A percentile compares a stretch with the other conserved stretches of the same genome.
These are phyloP conservation scores for Fusarium metavorans DNA, from an alignment of 2,329 filamentous ascomycete species.

Conservation along the genomic window DNA sequence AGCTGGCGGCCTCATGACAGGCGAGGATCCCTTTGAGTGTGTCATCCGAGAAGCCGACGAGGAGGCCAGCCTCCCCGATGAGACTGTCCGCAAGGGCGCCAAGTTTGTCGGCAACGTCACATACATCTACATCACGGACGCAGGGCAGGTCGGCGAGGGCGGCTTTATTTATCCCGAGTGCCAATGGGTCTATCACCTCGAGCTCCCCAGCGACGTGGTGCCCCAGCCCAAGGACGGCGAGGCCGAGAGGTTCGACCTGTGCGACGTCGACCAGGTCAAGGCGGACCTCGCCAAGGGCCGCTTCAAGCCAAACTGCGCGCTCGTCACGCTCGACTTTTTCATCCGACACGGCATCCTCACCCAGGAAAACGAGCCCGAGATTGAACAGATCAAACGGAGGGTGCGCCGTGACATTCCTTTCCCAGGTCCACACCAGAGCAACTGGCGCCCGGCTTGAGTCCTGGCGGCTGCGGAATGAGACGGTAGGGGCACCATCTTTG, in stretches of 20 bases:
- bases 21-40: conserved; percentile 83
- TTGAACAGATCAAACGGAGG: conserved; percentile 78
- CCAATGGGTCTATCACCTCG: conserved; percentile 92
- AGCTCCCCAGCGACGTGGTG: conserved; percentile 74
- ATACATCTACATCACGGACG: conserved; percentile 85
- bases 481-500: conserved; percentile 1
- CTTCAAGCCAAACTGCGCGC: conserved; percentile 94
- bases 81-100: conserved; percentile 72
- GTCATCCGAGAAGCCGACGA: conserved; percentile 88
- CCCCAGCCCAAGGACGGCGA: conserved; percentile 88
- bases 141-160: conserved; percentile 81
- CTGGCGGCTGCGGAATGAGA: neutral
- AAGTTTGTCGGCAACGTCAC: conserved; percentile 77
- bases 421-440: conserved; percentile 71
- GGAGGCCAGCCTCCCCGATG: conserved; percentile 83
- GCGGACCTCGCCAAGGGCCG: conserved; percentile 75
- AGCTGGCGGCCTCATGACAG: conserved; percentile 81
- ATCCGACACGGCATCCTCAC: conserved; percentile 86
- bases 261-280: conserved; percentile 81
- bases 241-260: conserved; percentile 85
- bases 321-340: conserved; percentile 91
- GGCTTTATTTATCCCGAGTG: conserved; percentile 89
- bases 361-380: conserved; percentile 81
- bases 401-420: conserved; percentile 86
- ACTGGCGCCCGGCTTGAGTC: conserved; percentile 43